phyloP scores from a whole-genome alignment of 495 filamentous ascomycete species.

The Hypoxylon fragiforme region DNA sequence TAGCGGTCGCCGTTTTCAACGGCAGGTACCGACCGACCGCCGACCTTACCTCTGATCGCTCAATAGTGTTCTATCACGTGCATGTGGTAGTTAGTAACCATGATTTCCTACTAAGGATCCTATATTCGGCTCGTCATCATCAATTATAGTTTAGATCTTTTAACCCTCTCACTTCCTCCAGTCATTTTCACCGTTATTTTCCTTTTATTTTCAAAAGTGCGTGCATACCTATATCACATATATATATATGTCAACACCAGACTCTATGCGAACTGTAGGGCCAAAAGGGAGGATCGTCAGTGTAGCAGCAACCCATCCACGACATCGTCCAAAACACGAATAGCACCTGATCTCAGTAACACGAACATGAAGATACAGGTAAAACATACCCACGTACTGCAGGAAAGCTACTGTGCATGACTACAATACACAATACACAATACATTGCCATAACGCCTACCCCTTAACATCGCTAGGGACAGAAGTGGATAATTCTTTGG shows the following conservation, averaged over 20 bases:
- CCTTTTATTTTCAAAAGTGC: no score
- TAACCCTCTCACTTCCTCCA: background rate
- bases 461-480: constrained; percentile 7
- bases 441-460: no score
- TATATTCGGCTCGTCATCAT: no score
- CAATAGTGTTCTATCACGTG: no score
- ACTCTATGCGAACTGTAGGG: background rate
- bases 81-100: no score
- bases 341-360: constrained; percentile 31
- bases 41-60: no score
- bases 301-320: constrained; percentile 23
- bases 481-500: constrained; percentile 2
- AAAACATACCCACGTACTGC: constrained; percentile 22
- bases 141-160: background rate
- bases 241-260: background rate
- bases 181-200: no score
- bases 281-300: constrained; percentile 14
- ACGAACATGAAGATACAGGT: constrained; percentile 23
- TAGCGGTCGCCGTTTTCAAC: constrained; percentile 1
- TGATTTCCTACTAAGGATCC: no score
- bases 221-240: no score
- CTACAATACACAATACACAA: constrained; percentile 4
- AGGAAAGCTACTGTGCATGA: constrained; percentile 24
- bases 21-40: no score
- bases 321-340: constrained; percentile 26